Evolutionary conservation across 805 yeast species (phyloP).

Genomic region (Dipodascus albidus): DNA sequence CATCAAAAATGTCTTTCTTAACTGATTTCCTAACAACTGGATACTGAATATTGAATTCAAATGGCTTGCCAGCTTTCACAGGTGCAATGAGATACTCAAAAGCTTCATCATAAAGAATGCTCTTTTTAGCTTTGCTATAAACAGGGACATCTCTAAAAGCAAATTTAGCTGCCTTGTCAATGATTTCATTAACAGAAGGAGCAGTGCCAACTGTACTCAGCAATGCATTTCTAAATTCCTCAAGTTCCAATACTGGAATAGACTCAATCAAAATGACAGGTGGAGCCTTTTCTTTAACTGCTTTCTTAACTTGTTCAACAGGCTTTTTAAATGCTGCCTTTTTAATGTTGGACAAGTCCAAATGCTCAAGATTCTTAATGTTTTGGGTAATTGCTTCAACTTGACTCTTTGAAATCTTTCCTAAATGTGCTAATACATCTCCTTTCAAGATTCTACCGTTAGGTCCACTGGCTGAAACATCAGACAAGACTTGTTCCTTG

Average conservation of each 20-base stretch:
- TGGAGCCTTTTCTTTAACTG: constrained; percentile 6
- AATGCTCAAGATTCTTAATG: constrained; percentile 43
- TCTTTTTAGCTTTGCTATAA: constrained; percentile 29
- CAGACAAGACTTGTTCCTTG: constrained; percentile 52
- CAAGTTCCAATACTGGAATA: constrained; percentile 11
- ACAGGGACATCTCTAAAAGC: constrained; percentile 27
- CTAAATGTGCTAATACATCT: constrained; percentile 77
- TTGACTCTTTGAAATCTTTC: constrained; percentile 50
- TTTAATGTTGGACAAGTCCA: constrained; percentile 62
- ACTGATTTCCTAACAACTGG: constrained; percentile 12
- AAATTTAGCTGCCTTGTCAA: constrained; percentile 34
- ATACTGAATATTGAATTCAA: constrained; percentile 26
- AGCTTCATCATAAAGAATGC: constrained; percentile 42
- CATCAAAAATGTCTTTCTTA: constrained; percentile 22
- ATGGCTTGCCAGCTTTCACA: constrained; percentile 27
- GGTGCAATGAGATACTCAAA: constrained; percentile 50
- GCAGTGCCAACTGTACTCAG: constrained; percentile 18
- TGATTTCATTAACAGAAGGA: constrained; percentile 24
- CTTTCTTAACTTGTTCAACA: constrained; percentile 5
- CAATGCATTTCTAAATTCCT: constrained; percentile 13
- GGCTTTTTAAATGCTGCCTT: constrained; percentile 12
- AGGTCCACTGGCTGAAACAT: constrained; percentile 80
- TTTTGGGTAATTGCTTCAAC: constrained; percentile 40
- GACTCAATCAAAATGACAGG: constrained; percentile 10
- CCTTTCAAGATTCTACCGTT: constrained; percentile 82